These are phyloP conservation scores for Dothidotthia symphoricarpi DNA, from an alignment of 2,329 filamentous ascomycete genomes.

Conservation along the genomic window DNA sequence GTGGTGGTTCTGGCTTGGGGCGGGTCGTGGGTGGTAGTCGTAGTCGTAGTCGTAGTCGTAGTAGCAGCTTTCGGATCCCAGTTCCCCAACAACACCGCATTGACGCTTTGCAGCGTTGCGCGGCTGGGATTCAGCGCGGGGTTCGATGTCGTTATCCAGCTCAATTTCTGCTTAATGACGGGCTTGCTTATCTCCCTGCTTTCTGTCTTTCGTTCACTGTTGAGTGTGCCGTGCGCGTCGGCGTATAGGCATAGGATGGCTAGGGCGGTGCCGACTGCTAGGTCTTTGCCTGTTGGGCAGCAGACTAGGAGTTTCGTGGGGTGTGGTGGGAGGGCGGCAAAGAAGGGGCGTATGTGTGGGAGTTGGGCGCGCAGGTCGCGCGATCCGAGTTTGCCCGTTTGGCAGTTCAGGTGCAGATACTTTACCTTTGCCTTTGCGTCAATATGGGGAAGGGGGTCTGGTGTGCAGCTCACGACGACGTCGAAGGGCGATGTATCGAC, in stretches of 20 bases:
- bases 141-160: conserved; percentile 77
- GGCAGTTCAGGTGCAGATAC: conserved; percentile 62
- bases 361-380: conserved; percentile 76
- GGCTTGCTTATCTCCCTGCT: conserved; percentile 62
- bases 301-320: conserved; percentile 50
- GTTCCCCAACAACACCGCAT: conserved; percentile 75
- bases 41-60: conserved; percentile 1
- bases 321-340: conserved; percentile 7
- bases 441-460: conserved; percentile 37
- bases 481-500: conserved; percentile 40
- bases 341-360: conserved; percentile 60
- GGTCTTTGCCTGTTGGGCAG: conserved; percentile 75
- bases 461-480: conserved; percentile 47
- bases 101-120: conserved; percentile 84
- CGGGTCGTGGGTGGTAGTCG: neutral
- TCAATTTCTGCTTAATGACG: conserved; percentile 72
- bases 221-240: conserved; percentile 57
- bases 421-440: conserved; percentile 40
- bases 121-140: conserved; percentile 81
- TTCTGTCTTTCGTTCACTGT: conserved; percentile 1
- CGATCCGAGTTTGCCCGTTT: conserved; percentile 73
- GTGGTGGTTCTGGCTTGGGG: neutral
- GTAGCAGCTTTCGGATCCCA: conserved; percentile 2
- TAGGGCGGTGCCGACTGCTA: conserved; percentile 75
- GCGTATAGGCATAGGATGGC: conserved; percentile 73